These are phyloP conservation scores for Gomphus bonarii DNA, from an alignment of 1,284 basidiomycete species.

Conservation along the genomic window DNA sequence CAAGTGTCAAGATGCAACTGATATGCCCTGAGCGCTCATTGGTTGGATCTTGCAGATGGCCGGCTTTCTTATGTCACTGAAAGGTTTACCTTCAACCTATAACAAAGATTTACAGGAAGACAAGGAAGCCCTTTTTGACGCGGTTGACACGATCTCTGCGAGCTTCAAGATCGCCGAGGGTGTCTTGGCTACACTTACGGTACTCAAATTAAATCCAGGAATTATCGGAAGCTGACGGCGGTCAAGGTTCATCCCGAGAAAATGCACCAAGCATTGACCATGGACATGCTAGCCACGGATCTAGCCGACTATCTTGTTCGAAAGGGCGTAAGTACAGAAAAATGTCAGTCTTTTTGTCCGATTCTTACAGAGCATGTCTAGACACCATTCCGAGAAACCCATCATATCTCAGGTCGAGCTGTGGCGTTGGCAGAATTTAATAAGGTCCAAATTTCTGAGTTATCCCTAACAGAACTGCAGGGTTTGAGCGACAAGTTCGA, in stretches of 20 bases:
- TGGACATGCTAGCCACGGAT: slow-evolving; percentile 96
- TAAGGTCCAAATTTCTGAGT: slow-evolving; percentile 70
- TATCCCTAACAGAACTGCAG: slow-evolving; percentile 75
- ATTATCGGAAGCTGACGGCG: neutral
- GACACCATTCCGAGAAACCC: slow-evolving; percentile 94
- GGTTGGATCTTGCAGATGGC: slow-evolving; percentile 55
- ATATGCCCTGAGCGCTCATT: slow-evolving; percentile 4
- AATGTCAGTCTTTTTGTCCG: no score
- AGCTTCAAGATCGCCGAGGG: slow-evolving; percentile 91
- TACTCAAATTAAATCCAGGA: slow-evolving; percentile 24
- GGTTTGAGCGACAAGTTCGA: slow-evolving; percentile 69
- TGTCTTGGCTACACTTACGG: slow-evolving; percentile 83
- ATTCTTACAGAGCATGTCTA: slow-evolving; percentile 14
- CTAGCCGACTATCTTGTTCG: slow-evolving; percentile 96
- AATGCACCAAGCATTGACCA: slow-evolving; percentile 86
- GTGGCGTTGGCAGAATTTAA: slow-evolving; percentile 88
- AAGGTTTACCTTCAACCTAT: slow-evolving; percentile 96
- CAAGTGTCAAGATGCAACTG: slow-evolving; percentile 23
- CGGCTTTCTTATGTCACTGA: slow-evolving; percentile 97
- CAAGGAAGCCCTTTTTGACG: slow-evolving; percentile 95
- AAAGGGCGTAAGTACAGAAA: slow-evolving; percentile 71
- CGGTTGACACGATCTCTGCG: slow-evolving; percentile 84
- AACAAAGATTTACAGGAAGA: slow-evolving; percentile 99
- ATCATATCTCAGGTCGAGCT: slow-evolving; percentile 94
- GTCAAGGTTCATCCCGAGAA: slow-evolving; percentile 75